phyloP scores from a whole-genome alignment of 495 filamentous ascomycete genomes.

The Podospora pseudoanserina region DNA sequence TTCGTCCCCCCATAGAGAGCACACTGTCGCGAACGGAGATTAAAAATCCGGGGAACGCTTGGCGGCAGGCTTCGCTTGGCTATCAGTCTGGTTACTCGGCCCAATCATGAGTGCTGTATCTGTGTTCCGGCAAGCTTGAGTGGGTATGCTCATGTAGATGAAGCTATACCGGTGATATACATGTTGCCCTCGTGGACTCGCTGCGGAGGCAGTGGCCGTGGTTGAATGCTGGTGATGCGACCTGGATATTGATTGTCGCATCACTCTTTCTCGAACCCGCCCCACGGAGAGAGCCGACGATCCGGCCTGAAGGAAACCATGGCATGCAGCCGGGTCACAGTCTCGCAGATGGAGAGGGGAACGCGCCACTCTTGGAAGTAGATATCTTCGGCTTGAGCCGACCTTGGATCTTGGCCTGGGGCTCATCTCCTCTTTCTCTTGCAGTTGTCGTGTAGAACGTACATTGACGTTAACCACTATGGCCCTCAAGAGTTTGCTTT shows the following conservation, averaged over 20 bases:
- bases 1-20: slow-evolving; percentile 14
- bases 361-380: not conserved
- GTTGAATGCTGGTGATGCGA: slow-evolving; percentile 20
- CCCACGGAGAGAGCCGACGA: not conserved
- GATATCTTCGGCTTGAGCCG: slow-evolving; percentile 2
- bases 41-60: slow-evolving; percentile 27
- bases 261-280: not conserved
- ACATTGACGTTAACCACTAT: slow-evolving; percentile 19
- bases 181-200: slow-evolving; percentile 7
- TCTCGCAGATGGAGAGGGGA: not conserved
- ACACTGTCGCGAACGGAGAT: slow-evolving; percentile 26
- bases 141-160: slow-evolving; percentile 13
- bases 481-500: slow-evolving; percentile 27
- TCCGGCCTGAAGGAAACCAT: not conserved
- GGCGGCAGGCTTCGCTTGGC: slow-evolving; percentile 8
- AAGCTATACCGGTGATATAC: slow-evolving; percentile 9
- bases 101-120: slow-evolving; percentile 12
- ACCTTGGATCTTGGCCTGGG: slow-evolving; percentile 2
- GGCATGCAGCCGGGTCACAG: not conserved
- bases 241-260: slow-evolving; percentile 20
- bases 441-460: not conserved
- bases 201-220: slow-evolving; percentile 7
- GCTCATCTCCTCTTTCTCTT: not conserved
- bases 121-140: slow-evolving; percentile 5
- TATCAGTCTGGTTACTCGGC: not conserved